A percentile compares a stretch with the other conserved stretches of the same genome.
Conservation (phyloP, 495 filamentous ascomycete genomes). For the Xylaria grammica region DNA sequence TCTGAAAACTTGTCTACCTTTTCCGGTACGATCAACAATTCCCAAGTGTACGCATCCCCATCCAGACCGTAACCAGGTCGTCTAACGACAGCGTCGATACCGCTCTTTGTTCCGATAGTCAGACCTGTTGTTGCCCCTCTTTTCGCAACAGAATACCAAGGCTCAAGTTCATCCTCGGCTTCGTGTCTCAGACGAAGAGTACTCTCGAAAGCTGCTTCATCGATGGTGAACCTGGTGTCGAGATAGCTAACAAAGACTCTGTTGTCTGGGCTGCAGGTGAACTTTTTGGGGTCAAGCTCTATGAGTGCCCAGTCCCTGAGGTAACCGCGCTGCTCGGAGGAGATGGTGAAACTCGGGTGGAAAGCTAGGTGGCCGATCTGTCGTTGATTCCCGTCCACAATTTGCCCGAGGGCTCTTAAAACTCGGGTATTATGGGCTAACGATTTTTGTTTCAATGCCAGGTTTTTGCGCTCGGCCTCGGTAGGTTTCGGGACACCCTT, state of each 20-base stretch:
- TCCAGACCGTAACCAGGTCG: neutral
- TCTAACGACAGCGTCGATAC: slow-evolving; percentile 21
- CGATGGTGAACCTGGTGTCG: neutral
- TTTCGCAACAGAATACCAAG: slow-evolving; percentile 6
- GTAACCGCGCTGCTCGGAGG: neutral
- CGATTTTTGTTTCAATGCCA: neutral
- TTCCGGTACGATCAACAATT: slow-evolving; percentile 17
- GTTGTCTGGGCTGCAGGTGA: slow-evolving; percentile 1
- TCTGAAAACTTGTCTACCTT: neutral
- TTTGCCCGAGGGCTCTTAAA: neutral
- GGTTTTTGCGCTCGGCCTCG: neutral
- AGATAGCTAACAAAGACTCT: neutral
- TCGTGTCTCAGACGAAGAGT: neutral
- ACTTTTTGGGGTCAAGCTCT: slow-evolving; percentile 9
- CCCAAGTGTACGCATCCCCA: slow-evolving; percentile 9
- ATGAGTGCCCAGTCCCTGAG: slow-evolving; percentile 19
- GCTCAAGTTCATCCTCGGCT: slow-evolving; percentile 5
- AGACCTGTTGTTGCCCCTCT: slow-evolving; percentile 13
- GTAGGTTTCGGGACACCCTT: neutral
- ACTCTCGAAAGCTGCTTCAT: neutral
- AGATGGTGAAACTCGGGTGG: neutral
- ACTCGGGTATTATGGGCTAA: neutral
- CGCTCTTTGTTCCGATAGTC: slow-evolving; percentile 4
- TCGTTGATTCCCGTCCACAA: neutral
- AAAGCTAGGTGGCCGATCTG: slow-evolving; percentile 17